Percentiles rank a stretch among this genome's conserved stretches.
Evolutionary conservation across 1,139 yeast species (phyloP).

Genomic region (Protomyces macrosporus): DNA sequence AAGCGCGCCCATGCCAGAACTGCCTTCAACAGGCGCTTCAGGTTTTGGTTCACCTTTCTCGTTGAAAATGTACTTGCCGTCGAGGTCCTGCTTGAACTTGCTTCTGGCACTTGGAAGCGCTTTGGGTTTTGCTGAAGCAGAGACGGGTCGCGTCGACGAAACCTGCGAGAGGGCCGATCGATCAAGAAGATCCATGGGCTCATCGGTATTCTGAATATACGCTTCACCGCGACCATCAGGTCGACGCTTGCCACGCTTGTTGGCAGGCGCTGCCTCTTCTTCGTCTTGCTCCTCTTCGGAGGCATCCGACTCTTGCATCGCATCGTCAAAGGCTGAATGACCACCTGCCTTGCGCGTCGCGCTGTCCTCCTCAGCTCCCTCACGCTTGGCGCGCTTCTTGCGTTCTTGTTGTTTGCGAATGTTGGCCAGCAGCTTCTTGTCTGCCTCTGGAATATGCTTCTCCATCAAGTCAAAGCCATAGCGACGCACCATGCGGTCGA

Average conservation of each 20-base stretch:
- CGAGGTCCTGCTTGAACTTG: slow-evolving; percentile 46
- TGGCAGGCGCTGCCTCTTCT: background rate
- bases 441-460: slow-evolving; percentile 80
- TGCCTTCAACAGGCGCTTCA: slow-evolving; percentile 52
- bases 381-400: slow-evolving; percentile 64
- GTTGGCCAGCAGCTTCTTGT: slow-evolving; percentile 59
- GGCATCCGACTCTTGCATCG: slow-evolving; percentile 45
- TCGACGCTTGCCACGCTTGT: slow-evolving; percentile 20
- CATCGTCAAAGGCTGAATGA: slow-evolving; percentile 58
- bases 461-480: slow-evolving; percentile 81
- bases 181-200: slow-evolving; percentile 85
- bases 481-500: slow-evolving; percentile 84
- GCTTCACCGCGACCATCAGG: slow-evolving; percentile 27
- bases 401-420: slow-evolving; percentile 24
- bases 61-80: slow-evolving; percentile 40
- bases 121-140: slow-evolving; percentile 34
- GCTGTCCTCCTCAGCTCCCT: slow-evolving; percentile 45
- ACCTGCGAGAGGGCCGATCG: slow-evolving; percentile 78
- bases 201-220: slow-evolving; percentile 66
- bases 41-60: slow-evolving; percentile 34
- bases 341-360: slow-evolving; percentile 42
- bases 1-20: slow-evolving; percentile 28
- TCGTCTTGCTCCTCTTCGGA: slow-evolving; percentile 29
- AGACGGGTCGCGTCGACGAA: slow-evolving; percentile 72
- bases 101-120: slow-evolving; percentile 41